Percentiles rank a stretch among this genome's conserved stretches.
These are phyloP conservation scores for Acanthamoeba healyi DNA, from an alignment of 208 protist genomes.

Conservation along the genomic window DNA sequence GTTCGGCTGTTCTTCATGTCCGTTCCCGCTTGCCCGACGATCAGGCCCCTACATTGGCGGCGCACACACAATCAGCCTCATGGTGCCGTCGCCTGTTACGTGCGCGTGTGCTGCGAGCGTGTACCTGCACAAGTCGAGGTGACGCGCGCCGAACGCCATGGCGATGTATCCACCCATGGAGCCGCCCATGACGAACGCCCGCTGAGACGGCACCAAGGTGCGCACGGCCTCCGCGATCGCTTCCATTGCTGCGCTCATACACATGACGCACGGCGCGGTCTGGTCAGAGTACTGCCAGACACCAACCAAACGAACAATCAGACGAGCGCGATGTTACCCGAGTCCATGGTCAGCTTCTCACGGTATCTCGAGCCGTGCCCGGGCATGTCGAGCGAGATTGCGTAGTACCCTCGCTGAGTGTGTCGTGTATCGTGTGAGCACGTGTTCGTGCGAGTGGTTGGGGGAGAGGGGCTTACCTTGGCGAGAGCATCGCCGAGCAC, in stretches of 20 bases:
- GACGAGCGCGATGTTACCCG: not conserved
- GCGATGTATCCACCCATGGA: conserved; percentile 29
- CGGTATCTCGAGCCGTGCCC: not conserved
- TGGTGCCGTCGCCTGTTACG: not conserved
- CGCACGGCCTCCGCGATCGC: not conserved
- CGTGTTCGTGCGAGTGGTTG: too few species aligned
- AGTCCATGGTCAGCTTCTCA: conserved; percentile 46
- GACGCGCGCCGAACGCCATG: conserved; percentile 12
- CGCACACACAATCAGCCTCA: too few species aligned
- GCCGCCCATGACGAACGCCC: conserved; percentile 36
- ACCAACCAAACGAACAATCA: not conserved
- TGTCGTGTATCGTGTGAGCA: not conserved
- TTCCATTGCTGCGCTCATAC: not conserved
- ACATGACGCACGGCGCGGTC: not conserved
- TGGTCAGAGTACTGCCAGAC: too few species aligned
- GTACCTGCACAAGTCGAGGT: conserved; percentile 13
- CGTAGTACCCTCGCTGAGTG: not conserved
- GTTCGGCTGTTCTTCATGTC: conserved; percentile 63
- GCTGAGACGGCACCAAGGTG: not conserved
- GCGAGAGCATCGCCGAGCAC: not conserved
- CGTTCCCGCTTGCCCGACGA: not conserved
- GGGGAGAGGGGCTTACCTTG: not conserved
- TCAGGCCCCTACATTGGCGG: not conserved
- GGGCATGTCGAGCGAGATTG: conserved; percentile 21
- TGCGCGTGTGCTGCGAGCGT: not conserved